phyloP scores from a whole-genome alignment of 371 early-diverging fungal species.

The Neoconidiobolus thromboides region DNA sequence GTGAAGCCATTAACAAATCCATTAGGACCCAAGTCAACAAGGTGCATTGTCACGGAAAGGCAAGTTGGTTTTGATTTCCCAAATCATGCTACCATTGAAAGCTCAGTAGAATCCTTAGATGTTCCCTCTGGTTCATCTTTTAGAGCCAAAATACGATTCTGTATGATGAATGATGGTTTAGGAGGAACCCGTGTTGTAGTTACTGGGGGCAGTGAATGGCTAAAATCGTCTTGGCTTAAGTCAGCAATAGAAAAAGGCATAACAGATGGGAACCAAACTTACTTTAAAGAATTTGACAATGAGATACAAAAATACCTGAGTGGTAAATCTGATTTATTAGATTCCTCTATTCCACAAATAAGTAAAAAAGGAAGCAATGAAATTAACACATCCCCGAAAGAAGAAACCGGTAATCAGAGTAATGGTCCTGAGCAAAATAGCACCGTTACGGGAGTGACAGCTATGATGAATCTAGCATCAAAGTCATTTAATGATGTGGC shows the following conservation, averaged over 20 bases:
- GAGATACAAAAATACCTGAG: too few relatives aligned
- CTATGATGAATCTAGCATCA: too few relatives aligned
- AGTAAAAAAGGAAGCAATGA: too few relatives aligned
- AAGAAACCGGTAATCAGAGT: too few relatives aligned
- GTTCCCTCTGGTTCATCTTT: slow-evolving; percentile 77
- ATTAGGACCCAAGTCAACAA: background rate
- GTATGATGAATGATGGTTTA: slow-evolving; percentile 58
- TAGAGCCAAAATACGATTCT: slow-evolving; percentile 48
- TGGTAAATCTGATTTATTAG: too few relatives aligned
- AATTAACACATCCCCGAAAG: too few relatives aligned
- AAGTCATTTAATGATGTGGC: too few relatives aligned
- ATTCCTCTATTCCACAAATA: too few relatives aligned
- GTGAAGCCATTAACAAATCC: slow-evolving; percentile 1
- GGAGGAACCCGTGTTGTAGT: slow-evolving; percentile 37
- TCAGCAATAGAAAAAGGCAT: slow-evolving; percentile 38
- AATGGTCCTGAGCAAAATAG: too few relatives aligned
- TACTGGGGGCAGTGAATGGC: slow-evolving; percentile 48
- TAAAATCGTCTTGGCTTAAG: slow-evolving; percentile 60
- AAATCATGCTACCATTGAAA: background rate
- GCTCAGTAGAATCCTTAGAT: slow-evolving; percentile 31
- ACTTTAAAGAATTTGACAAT: background rate
- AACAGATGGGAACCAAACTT: background rate
- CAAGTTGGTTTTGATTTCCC: background rate
- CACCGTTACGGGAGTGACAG: too few relatives aligned
- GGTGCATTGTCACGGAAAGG: background rate